These are phyloP conservation scores for Rhytidiadelphus loreus DNA, from an alignment of 225 moss, liverwort and hornwort species.

Conservation along the genomic window DNA sequence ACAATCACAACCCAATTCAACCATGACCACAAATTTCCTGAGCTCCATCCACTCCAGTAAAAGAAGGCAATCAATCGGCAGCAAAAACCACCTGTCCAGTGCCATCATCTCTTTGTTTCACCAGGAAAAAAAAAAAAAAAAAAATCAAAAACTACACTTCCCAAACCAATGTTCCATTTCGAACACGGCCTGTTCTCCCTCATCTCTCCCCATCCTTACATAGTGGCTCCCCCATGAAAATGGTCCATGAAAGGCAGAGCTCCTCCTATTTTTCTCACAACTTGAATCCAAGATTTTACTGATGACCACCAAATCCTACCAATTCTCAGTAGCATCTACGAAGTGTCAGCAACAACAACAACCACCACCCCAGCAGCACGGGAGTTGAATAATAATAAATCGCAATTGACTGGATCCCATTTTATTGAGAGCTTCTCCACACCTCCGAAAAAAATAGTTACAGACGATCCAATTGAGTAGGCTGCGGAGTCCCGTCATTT, in stretches of 20 bases:
- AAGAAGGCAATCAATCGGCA: background rate
- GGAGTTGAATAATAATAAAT: background rate
- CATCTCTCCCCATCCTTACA: background rate
- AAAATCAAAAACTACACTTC: background rate
- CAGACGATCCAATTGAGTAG: background rate
- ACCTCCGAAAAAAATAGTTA: background rate
- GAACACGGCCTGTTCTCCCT: background rate
- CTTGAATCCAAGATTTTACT: background rate
- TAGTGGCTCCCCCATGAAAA: conserved; percentile 8
- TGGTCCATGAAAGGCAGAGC: conserved; percentile 5
- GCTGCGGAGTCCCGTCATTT: background rate
- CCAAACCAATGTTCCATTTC: conserved; percentile 6
- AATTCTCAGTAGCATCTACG: conserved; percentile 2
- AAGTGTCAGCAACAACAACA: background rate
- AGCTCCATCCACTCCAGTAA: background rate
- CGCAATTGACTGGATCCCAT: background rate
- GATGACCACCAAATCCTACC: background rate
- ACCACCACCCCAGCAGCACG: background rate
- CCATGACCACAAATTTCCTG: background rate
- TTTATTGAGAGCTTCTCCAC: background rate
- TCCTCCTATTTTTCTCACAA: background rate
- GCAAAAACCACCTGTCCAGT: background rate
- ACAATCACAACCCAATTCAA: background rate
- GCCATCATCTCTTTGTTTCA: background rate
- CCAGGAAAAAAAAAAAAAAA: too few species aligned